These are phyloP conservation scores for Friedmanniomyces simplex DNA, from an alignment of 495 filamentous ascomycete species.

Conservation along the genomic window DNA sequence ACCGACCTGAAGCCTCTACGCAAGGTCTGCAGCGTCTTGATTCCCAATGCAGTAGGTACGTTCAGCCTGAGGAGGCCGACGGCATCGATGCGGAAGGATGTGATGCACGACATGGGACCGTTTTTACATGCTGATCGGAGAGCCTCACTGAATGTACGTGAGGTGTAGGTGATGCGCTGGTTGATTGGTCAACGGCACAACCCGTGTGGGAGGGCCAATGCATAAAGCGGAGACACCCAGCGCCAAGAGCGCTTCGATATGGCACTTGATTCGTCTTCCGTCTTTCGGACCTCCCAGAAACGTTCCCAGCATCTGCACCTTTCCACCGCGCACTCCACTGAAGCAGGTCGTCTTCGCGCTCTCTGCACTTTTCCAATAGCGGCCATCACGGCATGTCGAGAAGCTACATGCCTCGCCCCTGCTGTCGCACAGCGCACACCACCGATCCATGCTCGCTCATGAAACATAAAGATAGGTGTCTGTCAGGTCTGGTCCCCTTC, in stretches of 20 bases:
- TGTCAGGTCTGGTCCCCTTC: constrained; percentile 8
- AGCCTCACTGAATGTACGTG: background rate
- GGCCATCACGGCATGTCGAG: background rate
- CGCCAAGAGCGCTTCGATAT: background rate
- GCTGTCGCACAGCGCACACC: background rate
- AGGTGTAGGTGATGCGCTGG: background rate
- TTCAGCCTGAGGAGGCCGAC: background rate
- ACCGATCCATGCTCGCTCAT: background rate
- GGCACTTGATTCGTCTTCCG: background rate
- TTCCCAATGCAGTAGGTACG: background rate
- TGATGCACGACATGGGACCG: background rate
- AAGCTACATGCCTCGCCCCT: background rate
- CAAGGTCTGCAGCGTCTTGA: background rate
- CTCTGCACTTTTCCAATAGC: constrained; percentile 8
- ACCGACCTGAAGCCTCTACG: background rate
- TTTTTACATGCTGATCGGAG: background rate
- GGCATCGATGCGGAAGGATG: background rate
- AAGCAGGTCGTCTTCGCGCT: background rate
- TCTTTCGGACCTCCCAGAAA: background rate
- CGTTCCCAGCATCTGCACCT: background rate
- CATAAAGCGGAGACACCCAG: background rate
- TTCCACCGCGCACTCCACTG: background rate
- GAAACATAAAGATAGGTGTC: constrained; percentile 2
- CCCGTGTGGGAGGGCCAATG: background rate
- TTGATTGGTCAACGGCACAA: background rate